phyloP scores from a whole-genome alignment of 495 filamentous ascomycete genomes.

The Pseudomonodictys pantanalensis region DNA sequence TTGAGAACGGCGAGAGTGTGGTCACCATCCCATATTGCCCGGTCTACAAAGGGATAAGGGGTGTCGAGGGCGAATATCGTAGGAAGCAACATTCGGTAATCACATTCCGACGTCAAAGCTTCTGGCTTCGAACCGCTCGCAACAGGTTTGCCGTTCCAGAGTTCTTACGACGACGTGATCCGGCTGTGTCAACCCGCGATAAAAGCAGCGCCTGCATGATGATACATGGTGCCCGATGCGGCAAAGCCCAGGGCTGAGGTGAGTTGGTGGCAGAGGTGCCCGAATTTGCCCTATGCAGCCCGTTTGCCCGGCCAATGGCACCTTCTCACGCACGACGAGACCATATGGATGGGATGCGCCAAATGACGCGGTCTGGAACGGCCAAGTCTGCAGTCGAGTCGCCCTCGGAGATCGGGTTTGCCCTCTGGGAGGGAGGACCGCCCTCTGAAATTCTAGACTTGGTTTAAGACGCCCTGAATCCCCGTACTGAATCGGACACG shows the following conservation, averaged over 20 bases:
- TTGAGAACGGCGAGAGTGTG: no score
- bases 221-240: neutral
- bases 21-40: no score
- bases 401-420: neutral
- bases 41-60: neutral
- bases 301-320: constrained; percentile 3
- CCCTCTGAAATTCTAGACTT: no score
- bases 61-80: neutral
- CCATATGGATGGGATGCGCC: neutral
- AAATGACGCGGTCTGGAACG: neutral
- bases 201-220: neutral
- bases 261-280: neutral
- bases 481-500: no score
- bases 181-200: neutral
- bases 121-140: neutral
- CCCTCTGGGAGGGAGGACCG: neutral
- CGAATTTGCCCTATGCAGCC: neutral
- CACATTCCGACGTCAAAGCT: neutral
- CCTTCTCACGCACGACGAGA: neutral
- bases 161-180: neutral
- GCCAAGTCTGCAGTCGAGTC: neutral
- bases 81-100: neutral
- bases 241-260: neutral
- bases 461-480: no score
- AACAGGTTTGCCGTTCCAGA: neutral